Evolutionary conservation across 2,329 filamentous ascomycete genomes (phyloP), one percentile per base, ranked within the genome.

Genomic region (Ceratocystis smalleyi): DNA sequence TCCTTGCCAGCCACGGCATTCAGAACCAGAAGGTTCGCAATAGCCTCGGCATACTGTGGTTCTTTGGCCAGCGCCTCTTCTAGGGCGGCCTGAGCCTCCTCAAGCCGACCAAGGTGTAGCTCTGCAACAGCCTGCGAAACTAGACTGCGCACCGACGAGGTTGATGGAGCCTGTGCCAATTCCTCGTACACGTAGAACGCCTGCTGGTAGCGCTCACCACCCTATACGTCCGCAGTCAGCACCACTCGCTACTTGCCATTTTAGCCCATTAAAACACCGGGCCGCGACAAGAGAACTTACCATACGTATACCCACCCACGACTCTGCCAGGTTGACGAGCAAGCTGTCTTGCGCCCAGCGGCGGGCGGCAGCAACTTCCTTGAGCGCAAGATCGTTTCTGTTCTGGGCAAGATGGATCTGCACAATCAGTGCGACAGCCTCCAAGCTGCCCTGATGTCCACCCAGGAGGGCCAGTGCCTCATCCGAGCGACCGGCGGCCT

Each of bases 111-210:
- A 32, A 97, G 84, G 72, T 97, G 94, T 63, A 97, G 77, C 75
- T 99, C 92, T 27, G 89, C 87, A 30, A 97, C 84, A 30, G 91
- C 92, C 77, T 97, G 94, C 22, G 89, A 86, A 67, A 96, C 84
- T 64, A 96, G 82, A 19, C 84, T 87, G 69, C 85, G 80, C 62
- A 86, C 80, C 17, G 89, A 89, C 60, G 89, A 85, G 19, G 89
- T 91, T 40, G 88, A 85, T 1, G 91, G 87, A 32, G 89, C 86
- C 72, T 95, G 89, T 3, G 94, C 92, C 60, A 97, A 83, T 75
- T 99, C 94, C 76, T 97, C 92, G 71, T 90, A 97, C 67, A 97
- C 92, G 79, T 99, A 97, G 76, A 95, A 97, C 19, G 92, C 87
- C 72, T 94, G 89, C 72, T 97, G 94, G 76, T 97, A 97, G 74